These are phyloP conservation scores for Fusarium aywerte DNA, from an alignment of 2,329 filamentous ascomycete genomes.

Conservation along the genomic window DNA sequence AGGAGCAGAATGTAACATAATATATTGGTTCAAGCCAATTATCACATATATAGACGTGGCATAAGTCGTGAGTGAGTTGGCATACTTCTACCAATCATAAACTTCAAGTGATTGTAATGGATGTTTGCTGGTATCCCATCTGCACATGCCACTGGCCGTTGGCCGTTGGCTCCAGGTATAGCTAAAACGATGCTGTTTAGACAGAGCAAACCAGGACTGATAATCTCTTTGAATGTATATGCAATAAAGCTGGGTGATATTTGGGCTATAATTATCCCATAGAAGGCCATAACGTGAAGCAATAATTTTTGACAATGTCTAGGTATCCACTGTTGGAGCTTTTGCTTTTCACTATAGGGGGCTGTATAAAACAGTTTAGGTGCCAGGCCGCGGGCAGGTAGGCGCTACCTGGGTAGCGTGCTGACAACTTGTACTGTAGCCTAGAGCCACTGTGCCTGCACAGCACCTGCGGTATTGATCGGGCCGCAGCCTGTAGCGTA, in stretches of 20 bases:
- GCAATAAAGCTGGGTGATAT: too few relatives aligned
- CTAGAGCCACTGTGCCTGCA: constrained; percentile 8
- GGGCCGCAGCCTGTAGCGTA: constrained; percentile 11
- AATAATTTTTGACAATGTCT: too few relatives aligned
- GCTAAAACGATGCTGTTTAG: not conserved
- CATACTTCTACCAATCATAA: not conserved
- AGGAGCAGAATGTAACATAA: too few relatives aligned
- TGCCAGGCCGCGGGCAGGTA: too few relatives aligned
- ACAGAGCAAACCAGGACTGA: not conserved
- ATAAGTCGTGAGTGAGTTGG: not conserved
- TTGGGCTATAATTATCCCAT: too few relatives aligned
- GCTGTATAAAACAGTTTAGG: too few relatives aligned
- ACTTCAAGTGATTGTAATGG: not conserved
- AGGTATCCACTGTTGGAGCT: too few relatives aligned
- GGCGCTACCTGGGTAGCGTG: not conserved
- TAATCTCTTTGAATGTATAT: not conserved
- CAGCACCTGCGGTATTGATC: constrained; percentile 3
- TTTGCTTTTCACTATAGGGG: too few relatives aligned
- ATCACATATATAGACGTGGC: not conserved
- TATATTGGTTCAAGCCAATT: not conserved
- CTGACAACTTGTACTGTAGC: not conserved
- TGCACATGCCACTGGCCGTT: not conserved
- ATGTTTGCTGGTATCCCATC: not conserved
- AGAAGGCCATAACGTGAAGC: too few relatives aligned
- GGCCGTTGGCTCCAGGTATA: not conserved